Percentiles rank a stretch among this genome's conserved stretches.
Evolutionary conservation across 176 grass and related monocot genomes (phyloP).

Genomic region (Puccinellia tenuiflora): DNA sequence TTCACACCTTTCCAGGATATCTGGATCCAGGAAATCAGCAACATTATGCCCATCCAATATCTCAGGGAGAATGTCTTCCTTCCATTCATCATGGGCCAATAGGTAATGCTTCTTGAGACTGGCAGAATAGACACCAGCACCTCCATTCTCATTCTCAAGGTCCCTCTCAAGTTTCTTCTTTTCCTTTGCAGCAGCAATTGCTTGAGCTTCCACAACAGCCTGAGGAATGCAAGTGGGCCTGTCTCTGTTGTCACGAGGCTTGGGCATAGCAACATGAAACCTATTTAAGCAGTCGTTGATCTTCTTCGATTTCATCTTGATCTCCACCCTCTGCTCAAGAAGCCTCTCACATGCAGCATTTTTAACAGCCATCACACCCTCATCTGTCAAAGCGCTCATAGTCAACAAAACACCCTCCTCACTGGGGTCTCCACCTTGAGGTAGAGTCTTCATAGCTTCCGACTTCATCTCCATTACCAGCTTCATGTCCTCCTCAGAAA

Average conservation of each 20-base stretch:
- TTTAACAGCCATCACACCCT: conserved; percentile 68
- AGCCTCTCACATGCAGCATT: conserved; percentile 59
- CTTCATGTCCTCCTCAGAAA: conserved; percentile 67
- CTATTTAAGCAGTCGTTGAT: conserved; percentile 53
- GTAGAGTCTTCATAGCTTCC: conserved; percentile 54
- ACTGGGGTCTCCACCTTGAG: conserved; percentile 46
- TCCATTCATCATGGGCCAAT: conserved; percentile 70
- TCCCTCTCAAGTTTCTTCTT: conserved; percentile 68
- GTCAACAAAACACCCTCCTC: conserved; percentile 65
- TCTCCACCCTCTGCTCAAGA: conserved; percentile 55
- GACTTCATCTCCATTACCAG: conserved; percentile 57
- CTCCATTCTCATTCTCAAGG: conserved; percentile 70
- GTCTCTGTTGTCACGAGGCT: conserved; percentile 71
- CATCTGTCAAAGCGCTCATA: conserved; percentile 80
- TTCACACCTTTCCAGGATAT: conserved; percentile 61
- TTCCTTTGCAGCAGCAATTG: conserved; percentile 39
- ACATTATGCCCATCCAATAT: conserved; percentile 80
- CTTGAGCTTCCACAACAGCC: conserved; percentile 39
- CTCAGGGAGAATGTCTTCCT: conserved; percentile 53
- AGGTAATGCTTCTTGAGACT: conserved; percentile 70
- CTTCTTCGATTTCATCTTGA: conserved; percentile 67
- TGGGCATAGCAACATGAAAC: conserved; percentile 82
- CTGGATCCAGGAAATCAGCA: conserved; percentile 73
- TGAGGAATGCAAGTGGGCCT: conserved; percentile 44
- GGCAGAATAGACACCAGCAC: conserved; percentile 84